phyloP scores from a whole-genome alignment of 2,329 filamentous ascomycete genomes.

The Sporothrix brasiliensis region DNA sequence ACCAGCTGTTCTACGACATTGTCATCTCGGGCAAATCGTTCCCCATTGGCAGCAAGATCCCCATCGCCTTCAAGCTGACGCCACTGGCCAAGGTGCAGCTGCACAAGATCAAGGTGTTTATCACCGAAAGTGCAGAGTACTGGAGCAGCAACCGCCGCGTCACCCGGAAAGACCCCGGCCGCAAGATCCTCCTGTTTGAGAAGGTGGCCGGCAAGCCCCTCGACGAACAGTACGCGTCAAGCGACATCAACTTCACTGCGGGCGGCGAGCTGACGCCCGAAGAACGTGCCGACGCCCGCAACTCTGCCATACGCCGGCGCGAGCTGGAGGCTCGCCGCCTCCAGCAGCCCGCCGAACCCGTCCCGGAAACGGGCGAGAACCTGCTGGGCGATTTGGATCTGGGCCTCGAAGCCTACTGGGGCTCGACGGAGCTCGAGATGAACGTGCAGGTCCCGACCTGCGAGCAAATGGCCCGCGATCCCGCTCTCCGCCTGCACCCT shows the following conservation, averaged over 20 bases:
- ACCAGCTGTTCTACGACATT: conserved; percentile 93
- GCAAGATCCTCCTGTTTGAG: conserved; percentile 85
- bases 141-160: conserved; percentile 85
- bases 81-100: conserved; percentile 91
- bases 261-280: conserved; percentile 72
- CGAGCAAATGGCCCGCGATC: conserved; percentile 77
- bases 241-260: conserved; percentile 73
- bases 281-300: conserved; percentile 53
- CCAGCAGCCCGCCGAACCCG: conserved; percentile 46
- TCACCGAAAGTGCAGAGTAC: conserved; percentile 89
- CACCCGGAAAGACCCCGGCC: conserved; percentile 78
- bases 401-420: conserved; percentile 71
- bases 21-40: conserved; percentile 96
- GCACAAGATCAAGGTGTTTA: conserved; percentile 86
- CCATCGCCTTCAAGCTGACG: conserved; percentile 91
- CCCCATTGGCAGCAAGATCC: conserved; percentile 81
- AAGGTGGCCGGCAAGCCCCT: conserved; percentile 80
- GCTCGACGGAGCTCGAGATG: conserved; percentile 91
- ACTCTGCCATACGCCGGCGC: conserved; percentile 53
- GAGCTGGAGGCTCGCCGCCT: conserved; percentile 56
- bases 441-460: conserved; percentile 90
- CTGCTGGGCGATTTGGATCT: conserved; percentile 78
- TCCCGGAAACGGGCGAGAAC: conserved; percentile 65
- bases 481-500: conserved; percentile 69
- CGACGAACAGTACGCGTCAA: conserved; percentile 71